Conservation (phyloP, 257 asterid species). For the Lycium barbarum region DNA sequence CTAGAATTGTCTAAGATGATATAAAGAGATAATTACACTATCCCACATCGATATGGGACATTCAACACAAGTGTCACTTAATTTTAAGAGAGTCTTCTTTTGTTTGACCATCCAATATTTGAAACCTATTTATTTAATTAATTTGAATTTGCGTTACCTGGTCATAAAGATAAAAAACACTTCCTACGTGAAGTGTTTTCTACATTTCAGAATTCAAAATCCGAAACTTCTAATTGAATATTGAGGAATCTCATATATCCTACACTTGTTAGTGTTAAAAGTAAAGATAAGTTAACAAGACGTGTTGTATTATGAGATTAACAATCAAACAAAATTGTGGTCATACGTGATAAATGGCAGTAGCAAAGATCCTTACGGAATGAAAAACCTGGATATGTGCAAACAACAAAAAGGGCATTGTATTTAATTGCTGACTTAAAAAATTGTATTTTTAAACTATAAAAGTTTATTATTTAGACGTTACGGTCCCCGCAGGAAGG, state of each 20-base stretch:
- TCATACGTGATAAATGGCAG: not conserved
- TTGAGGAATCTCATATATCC: not conserved
- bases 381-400: not conserved
- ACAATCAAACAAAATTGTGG: not conserved
- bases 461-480: not conserved
- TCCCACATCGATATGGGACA: not conserved
- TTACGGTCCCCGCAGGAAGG: slow-evolving; percentile 48
- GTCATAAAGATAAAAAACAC: too few species aligned
- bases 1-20: not conserved
- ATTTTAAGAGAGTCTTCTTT: not conserved
- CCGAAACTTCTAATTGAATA: not conserved
- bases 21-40: not conserved
- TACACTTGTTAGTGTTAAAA: not conserved
- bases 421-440: not conserved
- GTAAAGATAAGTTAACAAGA: not conserved
- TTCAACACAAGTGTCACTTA: not conserved
- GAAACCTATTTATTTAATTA: not conserved
- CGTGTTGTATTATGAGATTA: not conserved
- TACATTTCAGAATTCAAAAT: not conserved
- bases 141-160: too few species aligned
- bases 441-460: not conserved
- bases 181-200: too few species aligned
- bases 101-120: not conserved
- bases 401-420: not conserved
- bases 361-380: slow-evolving; percentile 26